Evolutionary conservation across 2,329 filamentous ascomycete genomes (phyloP).

Genomic region (Aspergillaceae sp.): DNA sequence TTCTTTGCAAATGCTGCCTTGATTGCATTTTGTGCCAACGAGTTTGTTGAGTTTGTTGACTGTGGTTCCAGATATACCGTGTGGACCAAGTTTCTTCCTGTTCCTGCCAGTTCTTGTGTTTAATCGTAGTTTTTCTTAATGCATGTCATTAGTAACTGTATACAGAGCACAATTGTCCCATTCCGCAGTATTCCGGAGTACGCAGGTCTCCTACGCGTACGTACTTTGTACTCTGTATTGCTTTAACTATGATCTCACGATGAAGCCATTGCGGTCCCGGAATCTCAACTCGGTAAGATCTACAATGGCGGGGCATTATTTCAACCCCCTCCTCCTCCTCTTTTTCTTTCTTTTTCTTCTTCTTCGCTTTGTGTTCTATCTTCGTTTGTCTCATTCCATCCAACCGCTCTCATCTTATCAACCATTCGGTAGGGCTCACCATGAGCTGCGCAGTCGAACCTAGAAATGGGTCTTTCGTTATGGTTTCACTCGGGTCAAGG

Average conservation of each 20-base stretch:
- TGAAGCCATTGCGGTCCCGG: constrained; percentile 1
- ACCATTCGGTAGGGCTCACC: constrained; percentile 22
- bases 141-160: no score
- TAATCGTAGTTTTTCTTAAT: no score
- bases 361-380: not conserved
- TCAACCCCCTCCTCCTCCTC: constrained; percentile 11
- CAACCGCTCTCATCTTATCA: constrained; percentile 4
- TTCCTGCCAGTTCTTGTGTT: no score
- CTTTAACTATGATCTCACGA: not conserved
- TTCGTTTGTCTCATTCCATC: not conserved
- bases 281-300: constrained; percentile 4
- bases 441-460: constrained; percentile 21
- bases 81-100: no score
- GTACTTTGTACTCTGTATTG: not conserved
- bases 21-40: no score
- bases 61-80: no score
- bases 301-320: constrained; percentile 11
- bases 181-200: no score
- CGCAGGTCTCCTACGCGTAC: no score
- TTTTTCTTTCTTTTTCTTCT: constrained; percentile 1
- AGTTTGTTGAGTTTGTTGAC: no score
- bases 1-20: not conserved
- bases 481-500: constrained; percentile 33
- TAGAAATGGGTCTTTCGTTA: constrained; percentile 15
- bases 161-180: no score